phyloP scores from a whole-genome alignment of 805 yeast species.

The Cyberlindnera meyerae region DNA sequence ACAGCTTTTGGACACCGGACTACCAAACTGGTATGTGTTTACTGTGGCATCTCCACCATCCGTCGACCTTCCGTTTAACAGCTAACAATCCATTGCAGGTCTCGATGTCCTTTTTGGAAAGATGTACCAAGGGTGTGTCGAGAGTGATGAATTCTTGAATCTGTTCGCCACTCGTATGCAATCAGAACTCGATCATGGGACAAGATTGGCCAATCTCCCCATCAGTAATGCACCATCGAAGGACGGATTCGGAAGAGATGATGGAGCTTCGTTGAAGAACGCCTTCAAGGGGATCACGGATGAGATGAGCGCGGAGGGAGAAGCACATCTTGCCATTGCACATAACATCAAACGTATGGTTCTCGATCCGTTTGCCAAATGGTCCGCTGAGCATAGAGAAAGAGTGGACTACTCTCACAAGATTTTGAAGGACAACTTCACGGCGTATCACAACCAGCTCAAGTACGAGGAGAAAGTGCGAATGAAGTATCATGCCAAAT shows the following conservation, averaged over 20 bases:
- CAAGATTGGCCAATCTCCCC: constrained; percentile 40
- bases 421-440: constrained; percentile 45
- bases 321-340: constrained; percentile 56
- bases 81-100: constrained; percentile 29
- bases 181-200: constrained; percentile 63
- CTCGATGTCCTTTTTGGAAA: constrained; percentile 46
- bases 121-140: constrained; percentile 58
- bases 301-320: constrained; percentile 55
- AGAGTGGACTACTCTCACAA: constrained; percentile 59
- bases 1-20: constrained; percentile 73
- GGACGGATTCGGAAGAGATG: constrained; percentile 46
- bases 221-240: constrained; percentile 32
- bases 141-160: constrained; percentile 63
- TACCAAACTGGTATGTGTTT: constrained; percentile 41
- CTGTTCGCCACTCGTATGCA: constrained; percentile 69
- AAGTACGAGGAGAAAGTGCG: constrained; percentile 49
- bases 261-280: constrained; percentile 60
- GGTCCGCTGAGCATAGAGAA: constrained; percentile 70
- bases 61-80: neutral
- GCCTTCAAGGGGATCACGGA: constrained; percentile 54
- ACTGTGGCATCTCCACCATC: neutral
- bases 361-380: constrained; percentile 62
- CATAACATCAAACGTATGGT: constrained; percentile 56
- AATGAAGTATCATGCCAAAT: constrained; percentile 70
- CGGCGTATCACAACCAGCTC: constrained; percentile 44